These are phyloP conservation scores for Colletotrichum sidae DNA, from an alignment of 2,329 filamentous ascomycete genomes.

Conservation along the genomic window DNA sequence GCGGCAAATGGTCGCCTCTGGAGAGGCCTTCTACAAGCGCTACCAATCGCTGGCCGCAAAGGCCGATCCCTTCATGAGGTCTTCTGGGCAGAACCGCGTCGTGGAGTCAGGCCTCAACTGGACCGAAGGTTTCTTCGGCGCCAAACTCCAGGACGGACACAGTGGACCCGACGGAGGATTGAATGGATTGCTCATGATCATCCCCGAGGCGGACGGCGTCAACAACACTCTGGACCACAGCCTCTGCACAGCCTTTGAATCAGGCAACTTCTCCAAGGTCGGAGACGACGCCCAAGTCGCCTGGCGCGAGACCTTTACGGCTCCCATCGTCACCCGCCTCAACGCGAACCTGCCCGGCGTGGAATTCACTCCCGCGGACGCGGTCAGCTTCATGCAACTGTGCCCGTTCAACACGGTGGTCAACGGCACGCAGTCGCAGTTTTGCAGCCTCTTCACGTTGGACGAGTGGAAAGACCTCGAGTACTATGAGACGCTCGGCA, in stretches of 20 bases:
- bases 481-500: conserved; percentile 83
- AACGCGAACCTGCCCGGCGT: conserved; percentile 76
- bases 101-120: conserved; percentile 81
- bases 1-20: conserved; percentile 78
- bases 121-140: conserved; percentile 75
- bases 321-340: conserved; percentile 75
- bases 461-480: conserved; percentile 83
- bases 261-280: conserved; percentile 61
- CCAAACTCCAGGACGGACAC: conserved; percentile 52
- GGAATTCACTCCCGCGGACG: conserved; percentile 71
- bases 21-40: conserved; percentile 78
- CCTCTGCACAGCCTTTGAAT: conserved; percentile 77
- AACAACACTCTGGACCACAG: conserved; percentile 89
- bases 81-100: conserved; percentile 77
- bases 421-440: conserved; percentile 70
- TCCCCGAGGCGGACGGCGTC: conserved; percentile 72
- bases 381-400: conserved; percentile 84
- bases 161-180: conserved; percentile 53
- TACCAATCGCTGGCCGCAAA: conserved; percentile 73
- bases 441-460: conserved; percentile 80
- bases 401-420: conserved; percentile 89
- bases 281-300: conserved; percentile 62
- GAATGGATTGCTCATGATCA: conserved; percentile 69
- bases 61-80: conserved; percentile 76
- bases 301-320: conserved; percentile 74